Conservation (phyloP, 805 yeast species). For the Sugiyamaella marilandica region DNA sequence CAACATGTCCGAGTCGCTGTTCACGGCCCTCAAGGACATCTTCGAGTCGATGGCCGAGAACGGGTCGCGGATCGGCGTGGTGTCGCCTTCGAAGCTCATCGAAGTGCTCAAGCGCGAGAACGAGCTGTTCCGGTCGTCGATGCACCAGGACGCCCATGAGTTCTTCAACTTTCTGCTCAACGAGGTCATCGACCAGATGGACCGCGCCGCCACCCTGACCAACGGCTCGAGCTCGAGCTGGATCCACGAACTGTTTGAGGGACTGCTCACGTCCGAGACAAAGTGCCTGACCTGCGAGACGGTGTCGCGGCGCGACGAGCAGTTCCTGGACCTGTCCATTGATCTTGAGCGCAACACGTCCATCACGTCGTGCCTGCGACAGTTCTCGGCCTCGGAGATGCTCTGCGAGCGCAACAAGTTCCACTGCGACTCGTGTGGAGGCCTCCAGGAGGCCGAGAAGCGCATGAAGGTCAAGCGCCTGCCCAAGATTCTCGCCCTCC, state of each 20-base stretch:
- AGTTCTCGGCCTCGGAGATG: conserved; percentile 82
- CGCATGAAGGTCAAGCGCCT: conserved; percentile 72
- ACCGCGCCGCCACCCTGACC: conserved; percentile 16
- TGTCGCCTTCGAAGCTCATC: conserved; percentile 72
- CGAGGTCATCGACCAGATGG: conserved; percentile 51
- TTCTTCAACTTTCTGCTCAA: conserved; percentile 83
- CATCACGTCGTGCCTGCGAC: conserved; percentile 69
- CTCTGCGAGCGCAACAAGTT: conserved; percentile 84
- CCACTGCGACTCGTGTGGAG: conserved; percentile 84
- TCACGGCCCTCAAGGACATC: conserved; percentile 71
- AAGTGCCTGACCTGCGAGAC: conserved; percentile 88
- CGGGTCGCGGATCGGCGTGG: conserved; percentile 67
- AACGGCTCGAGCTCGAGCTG: conserved; percentile 28
- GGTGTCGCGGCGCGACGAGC: conserved; percentile 74
- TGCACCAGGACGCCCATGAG: conserved; percentile 99
- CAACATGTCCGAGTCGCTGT: conserved; percentile 46
- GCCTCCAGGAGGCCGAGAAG: conserved; percentile 91
- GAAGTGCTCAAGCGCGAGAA: conserved; percentile 76
- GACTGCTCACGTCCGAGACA: conserved; percentile 78
- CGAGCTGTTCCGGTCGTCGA: conserved; percentile 76
- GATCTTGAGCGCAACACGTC: conserved; percentile 75
- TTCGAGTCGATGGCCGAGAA: conserved; percentile 80
- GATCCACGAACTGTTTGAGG: conserved; percentile 75
- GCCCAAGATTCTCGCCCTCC: conserved; percentile 77
- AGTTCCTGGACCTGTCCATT: conserved; percentile 78